Conservation (phyloP, 1,139 yeast genomes). For the Geotrichum klebahnii region DNA sequence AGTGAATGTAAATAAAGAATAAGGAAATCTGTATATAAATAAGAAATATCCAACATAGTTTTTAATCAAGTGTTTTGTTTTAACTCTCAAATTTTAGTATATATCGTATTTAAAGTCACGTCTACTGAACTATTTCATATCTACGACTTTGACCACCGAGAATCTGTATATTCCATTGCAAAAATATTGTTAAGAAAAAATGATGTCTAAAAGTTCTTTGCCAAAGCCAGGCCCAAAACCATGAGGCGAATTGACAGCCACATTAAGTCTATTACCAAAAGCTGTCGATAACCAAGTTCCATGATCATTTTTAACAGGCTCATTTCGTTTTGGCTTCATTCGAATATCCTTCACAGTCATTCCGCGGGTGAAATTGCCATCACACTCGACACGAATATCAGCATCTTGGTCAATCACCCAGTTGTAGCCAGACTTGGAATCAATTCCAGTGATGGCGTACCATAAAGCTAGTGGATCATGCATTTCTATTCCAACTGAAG, state of each 20-base stretch:
- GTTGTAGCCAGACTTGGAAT: slow-evolving; percentile 9
- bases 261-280: slow-evolving; percentile 34
- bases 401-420: slow-evolving; percentile 33
- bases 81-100: too few relatives aligned
- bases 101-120: too few relatives aligned
- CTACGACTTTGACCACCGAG: too few relatives aligned
- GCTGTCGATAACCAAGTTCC: slow-evolving; percentile 33
- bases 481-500: slow-evolving; percentile 29
- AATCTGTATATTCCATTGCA: too few relatives aligned
- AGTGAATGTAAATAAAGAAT: too few relatives aligned
- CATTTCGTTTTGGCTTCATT: slow-evolving; percentile 31
- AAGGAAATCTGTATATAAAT: too few relatives aligned
- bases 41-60: too few relatives aligned
- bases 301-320: slow-evolving; percentile 28
- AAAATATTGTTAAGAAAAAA: too few relatives aligned
- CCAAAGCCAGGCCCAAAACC: slow-evolving; percentile 11
- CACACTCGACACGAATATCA: slow-evolving; percentile 42
- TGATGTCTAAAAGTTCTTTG: too few relatives aligned
- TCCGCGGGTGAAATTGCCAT: slow-evolving; percentile 42
- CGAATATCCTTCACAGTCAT: slow-evolving; percentile 40
- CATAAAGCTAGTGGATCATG: slow-evolving; percentile 45
- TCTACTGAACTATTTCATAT: too few relatives aligned
- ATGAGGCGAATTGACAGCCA: slow-evolving; percentile 32
- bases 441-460: slow-evolving; percentile 30
- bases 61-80: too few relatives aligned